Percentiles rank a stretch among this genome's conserved stretches.
Conservation (phyloP, 306 rosid genomes). For the Cicer pinnatifidum region DNA sequence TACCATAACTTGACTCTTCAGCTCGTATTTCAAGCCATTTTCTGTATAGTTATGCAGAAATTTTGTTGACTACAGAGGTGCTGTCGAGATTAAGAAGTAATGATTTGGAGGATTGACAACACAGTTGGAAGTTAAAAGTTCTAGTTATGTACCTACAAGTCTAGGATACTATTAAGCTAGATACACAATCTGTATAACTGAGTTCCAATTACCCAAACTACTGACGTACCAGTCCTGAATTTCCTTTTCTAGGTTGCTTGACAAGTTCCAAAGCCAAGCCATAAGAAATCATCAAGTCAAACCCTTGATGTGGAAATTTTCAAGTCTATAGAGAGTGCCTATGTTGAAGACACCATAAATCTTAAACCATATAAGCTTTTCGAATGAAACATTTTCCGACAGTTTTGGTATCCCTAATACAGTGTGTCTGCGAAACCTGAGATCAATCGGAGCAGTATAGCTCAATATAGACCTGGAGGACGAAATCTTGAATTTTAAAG, state of each 20-base stretch:
- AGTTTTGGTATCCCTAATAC: not conserved
- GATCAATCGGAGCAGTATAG: not conserved
- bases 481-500: not conserved
- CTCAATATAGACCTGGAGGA: not conserved
- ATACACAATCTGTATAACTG: not conserved
- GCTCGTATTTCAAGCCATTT: constrained; percentile 1
- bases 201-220: not conserved
- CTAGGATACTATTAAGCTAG: not conserved
- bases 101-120: not conserved
- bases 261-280: constrained; percentile 1
- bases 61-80: not conserved
- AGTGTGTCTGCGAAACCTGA: not conserved
- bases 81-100: not conserved
- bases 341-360: not conserved
- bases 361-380: not conserved
- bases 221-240: not conserved
- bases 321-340: not conserved
- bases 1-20: not conserved
- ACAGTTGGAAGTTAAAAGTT: not conserved
- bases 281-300: not conserved
- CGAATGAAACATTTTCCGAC: not conserved
- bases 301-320: not conserved
- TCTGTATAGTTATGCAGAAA: not conserved
- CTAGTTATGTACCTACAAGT: not conserved
- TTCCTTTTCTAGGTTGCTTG: not conserved